Evolutionary conservation across 371 early-diverging fungal genomes (phyloP).

Genomic region (Blastocladiella emersonii): DNA sequence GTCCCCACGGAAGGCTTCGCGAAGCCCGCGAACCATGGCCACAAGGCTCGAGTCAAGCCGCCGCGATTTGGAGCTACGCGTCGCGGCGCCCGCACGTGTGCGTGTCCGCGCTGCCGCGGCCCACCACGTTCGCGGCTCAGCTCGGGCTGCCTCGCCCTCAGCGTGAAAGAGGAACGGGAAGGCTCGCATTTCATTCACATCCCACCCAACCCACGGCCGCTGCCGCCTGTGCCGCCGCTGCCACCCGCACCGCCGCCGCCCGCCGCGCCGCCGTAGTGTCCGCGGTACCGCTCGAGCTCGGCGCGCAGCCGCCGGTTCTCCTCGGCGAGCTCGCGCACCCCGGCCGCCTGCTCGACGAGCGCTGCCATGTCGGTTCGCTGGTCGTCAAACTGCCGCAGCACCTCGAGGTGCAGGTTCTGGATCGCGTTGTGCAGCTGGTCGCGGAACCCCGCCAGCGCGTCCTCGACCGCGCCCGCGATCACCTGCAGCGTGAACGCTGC

Average conservation of each 20-base stretch:
- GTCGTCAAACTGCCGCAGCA: constrained; percentile 44
- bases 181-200: too few relatives aligned
- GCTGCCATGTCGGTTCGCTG: constrained; percentile 31
- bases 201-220: too few relatives aligned
- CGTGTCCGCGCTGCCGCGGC: too few relatives aligned
- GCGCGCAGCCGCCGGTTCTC: constrained; percentile 32
- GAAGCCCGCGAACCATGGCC: too few relatives aligned
- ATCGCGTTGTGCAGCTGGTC: constrained; percentile 31
- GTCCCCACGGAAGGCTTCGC: too few relatives aligned
- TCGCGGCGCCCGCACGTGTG: too few relatives aligned
- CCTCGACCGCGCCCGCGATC: constrained; percentile 34
- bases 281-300: constrained; percentile 2
- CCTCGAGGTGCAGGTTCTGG: constrained; percentile 49
- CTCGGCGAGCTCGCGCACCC: constrained; percentile 18
- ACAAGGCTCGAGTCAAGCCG: too few relatives aligned
- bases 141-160: too few relatives aligned
- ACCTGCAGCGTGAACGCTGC: constrained; percentile 28
- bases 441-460: constrained; percentile 34
- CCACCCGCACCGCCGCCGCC: constrained; percentile 2
- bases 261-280: not conserved
- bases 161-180: too few relatives aligned
- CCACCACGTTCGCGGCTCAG: too few relatives aligned
- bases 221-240: constrained; percentile 3
- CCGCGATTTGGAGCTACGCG: too few relatives aligned
- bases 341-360: constrained; percentile 25